These are phyloP conservation scores for Tulasnella calospora DNA, from an alignment of 768 basidiomycete species.

Conservation along the genomic window DNA sequence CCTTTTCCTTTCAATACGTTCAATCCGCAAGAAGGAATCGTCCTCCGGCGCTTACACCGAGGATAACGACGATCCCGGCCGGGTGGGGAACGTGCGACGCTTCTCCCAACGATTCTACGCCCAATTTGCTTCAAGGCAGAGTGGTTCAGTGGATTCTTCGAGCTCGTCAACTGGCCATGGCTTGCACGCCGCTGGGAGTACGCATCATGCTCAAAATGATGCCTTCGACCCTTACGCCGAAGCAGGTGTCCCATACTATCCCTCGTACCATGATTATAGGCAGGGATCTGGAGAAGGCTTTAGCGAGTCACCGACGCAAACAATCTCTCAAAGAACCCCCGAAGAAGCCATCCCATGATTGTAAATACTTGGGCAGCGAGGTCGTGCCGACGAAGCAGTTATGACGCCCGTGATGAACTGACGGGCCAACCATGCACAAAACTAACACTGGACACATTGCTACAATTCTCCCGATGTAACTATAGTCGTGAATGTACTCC, in stretches of 20 bases:
- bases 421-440: no score
- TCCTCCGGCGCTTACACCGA: neutral
- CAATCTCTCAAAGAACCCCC: neutral
- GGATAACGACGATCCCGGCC: neutral
- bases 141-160: neutral
- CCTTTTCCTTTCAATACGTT: neutral
- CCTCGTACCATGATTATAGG: neutral
- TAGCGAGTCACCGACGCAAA: neutral
- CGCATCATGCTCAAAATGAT: neutral
- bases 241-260: neutral
- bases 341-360: neutral
- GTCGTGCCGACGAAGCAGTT: neutral
- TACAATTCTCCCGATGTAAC: neutral
- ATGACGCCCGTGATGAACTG: neutral
- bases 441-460: no score
- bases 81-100: neutral
- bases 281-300: neutral
- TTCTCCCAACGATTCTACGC: neutral
- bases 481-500: neutral
- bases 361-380: neutral
- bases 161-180: neutral
- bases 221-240: neutral
- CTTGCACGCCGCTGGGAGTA: neutral
- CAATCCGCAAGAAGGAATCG: neutral
- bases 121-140: neutral